Base-by-base conservation (phyloP, 1,139 yeast genomes). In the Nakaseomyces kungkrabaensis region DNA sequence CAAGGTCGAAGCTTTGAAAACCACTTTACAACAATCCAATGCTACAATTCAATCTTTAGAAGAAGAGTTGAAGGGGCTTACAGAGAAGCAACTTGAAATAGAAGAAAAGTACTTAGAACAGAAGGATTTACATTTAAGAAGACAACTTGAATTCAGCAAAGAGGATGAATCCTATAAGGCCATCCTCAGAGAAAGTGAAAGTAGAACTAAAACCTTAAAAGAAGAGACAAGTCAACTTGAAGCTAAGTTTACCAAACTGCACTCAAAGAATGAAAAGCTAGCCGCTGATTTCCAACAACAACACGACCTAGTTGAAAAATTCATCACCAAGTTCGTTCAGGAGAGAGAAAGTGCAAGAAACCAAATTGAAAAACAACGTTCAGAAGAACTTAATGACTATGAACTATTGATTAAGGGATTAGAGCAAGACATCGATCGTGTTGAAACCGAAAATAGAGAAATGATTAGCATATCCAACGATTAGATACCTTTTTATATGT, bases 1-100 rank as follows among this genome's bases (percentile, higher is more conserved):
- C 45, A 75, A 72, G 53, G 68, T 74, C 6, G 70, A 73, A 42
- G 68, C 71, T 26, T 59, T 76, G 52, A 69, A 75, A 51, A 65
- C 62, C 26, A 65, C 72, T 1, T 66, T 75, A 37, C 68, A 70
- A 40, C 73, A 72, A 55, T 67, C 68, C 26, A 78, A 75, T 50
- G 63, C 61, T 3, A 72, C 73, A 37, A 65, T 70, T 2, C 54
- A 63, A 6, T 61, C 68, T 36, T 56, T 74, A 29, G 76, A 77
- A 37, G 64, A 66, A n/a, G 64, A 65, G 43, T 56, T 68, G 11
- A 65, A 66, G 46, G 59, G 55, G 13, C 48, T 66, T 9, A 66
- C 68, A 38, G 56, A 66, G 4, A 59, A 66, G 45, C 73, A 70
- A 56, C 56, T 65, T 5, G 71, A 69, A 46, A 54, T 70, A 4